Evolutionary conservation across 2,329 filamentous ascomycete genomes (phyloP).

Genomic region (Raffaelea ambrosiae): DNA sequence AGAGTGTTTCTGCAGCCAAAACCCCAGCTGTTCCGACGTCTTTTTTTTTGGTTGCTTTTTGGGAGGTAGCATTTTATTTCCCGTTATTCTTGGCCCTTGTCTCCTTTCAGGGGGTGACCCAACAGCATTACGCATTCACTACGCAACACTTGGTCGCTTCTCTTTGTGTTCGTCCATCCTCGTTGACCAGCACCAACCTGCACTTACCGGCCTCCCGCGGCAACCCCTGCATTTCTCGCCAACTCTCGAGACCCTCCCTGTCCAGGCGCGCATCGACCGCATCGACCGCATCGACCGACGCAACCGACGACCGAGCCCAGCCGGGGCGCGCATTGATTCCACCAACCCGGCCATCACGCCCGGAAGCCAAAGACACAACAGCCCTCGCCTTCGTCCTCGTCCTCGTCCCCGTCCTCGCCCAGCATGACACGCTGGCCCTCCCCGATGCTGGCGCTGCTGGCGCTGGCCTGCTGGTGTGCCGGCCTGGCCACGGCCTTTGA

Average conservation of each 20-base stretch:
- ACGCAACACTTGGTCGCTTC: too few species aligned
- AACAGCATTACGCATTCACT: too few species aligned
- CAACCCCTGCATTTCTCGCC: background rate
- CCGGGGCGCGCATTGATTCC: background rate
- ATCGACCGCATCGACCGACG: background rate
- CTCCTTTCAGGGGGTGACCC: too few species aligned
- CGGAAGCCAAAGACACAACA: background rate
- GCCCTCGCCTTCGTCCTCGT: too few species aligned
- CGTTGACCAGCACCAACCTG: background rate
- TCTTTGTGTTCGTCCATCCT: too few species aligned
- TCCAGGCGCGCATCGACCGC: too few species aligned
- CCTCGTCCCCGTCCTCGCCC: background rate
- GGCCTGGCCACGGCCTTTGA: conserved; percentile 39
- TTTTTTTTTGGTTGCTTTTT: too few species aligned
- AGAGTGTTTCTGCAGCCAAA: too few species aligned
- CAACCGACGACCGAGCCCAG: too few species aligned
- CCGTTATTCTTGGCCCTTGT: too few species aligned
- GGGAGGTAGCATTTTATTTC: background rate
- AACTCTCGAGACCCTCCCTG: background rate
- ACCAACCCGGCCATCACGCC: background rate
- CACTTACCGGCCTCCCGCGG: too few species aligned
- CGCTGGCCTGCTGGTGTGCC: conserved; percentile 44
- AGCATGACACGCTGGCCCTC: conserved; percentile 47
- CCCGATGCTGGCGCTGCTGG: conserved; percentile 37
- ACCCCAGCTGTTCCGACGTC: too few species aligned